A percentile compares a stretch with the other conserved stretches of the same genome.
These are phyloP conservation scores for Colletotrichum kahawae DNA, from an alignment of 2,329 filamentous ascomycete genomes.

Conservation along the genomic window DNA sequence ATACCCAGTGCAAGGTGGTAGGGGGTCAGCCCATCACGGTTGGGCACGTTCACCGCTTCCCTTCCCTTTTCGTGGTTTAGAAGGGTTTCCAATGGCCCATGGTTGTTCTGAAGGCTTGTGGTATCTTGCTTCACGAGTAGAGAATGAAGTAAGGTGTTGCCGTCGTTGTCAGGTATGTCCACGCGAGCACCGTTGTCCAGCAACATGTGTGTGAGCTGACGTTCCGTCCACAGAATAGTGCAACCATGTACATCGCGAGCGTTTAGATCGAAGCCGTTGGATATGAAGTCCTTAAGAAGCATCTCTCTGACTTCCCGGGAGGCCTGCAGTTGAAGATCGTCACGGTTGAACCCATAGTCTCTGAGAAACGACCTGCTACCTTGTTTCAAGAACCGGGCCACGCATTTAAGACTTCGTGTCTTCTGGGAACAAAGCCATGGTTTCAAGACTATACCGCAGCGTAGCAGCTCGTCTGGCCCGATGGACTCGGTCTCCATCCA, in stretches of 20 bases:
- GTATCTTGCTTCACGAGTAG: not conserved
- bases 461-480: not conserved
- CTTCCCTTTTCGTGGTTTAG: not conserved
- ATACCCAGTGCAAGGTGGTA: not conserved
- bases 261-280: not conserved
- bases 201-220: not conserved
- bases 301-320: not conserved
- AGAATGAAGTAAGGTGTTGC: not conserved
- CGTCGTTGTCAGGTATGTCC: not conserved
- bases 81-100: not conserved
- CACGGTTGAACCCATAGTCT: not conserved
- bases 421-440: not conserved
- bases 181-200: not conserved
- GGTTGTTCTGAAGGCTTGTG: accelerated
- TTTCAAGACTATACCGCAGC: accelerated
- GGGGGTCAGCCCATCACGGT: not conserved
- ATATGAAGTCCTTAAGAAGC: not conserved
- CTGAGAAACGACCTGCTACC: not conserved
- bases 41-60: not conserved
- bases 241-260: not conserved
- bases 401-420: not conserved
- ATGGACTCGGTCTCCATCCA: not conserved
- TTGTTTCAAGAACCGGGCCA: not conserved
- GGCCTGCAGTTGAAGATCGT: not conserved
- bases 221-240: not conserved